Evolutionary conservation across 140 eudicot genomes (phyloP).

Genomic region (Flaveria floridana): DNA sequence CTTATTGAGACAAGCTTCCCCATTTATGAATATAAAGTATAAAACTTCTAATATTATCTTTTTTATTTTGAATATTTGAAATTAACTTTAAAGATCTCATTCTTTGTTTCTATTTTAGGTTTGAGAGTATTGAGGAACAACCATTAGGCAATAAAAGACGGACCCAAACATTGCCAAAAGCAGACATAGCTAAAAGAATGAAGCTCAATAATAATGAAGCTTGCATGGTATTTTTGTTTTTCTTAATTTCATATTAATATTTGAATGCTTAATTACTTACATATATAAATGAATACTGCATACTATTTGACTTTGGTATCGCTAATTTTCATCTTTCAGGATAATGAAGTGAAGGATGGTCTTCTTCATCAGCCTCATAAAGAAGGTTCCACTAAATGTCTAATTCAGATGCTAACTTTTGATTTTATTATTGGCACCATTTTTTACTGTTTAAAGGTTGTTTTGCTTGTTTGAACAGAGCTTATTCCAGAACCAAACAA

Average conservation of each 20-base stretch:
- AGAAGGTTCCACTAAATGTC: constrained; percentile 41
- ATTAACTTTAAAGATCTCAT: constrained; percentile 17
- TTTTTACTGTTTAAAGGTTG: constrained; percentile 16
- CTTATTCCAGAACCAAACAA: constrained; percentile 19
- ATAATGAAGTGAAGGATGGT: constrained; percentile 32
- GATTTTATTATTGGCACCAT: constrained; percentile 4
- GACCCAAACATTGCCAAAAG: constrained; percentile 43
- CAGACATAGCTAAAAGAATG: constrained; percentile 59
- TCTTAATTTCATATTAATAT: background rate
- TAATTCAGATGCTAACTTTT: background rate
- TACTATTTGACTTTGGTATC: background rate
- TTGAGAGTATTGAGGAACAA: constrained; percentile 53
- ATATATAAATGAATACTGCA: constrained; percentile 15
- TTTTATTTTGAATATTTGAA: background rate
- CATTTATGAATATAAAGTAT: constrained; percentile 76
- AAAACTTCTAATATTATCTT: background rate
- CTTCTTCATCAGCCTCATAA: constrained; percentile 27
- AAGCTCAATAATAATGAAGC: constrained; percentile 42
- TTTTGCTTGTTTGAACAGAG: constrained; percentile 33
- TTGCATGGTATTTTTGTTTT: constrained; percentile 36
- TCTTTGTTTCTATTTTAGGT: constrained; percentile 42
- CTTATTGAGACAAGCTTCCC: constrained; percentile 80
- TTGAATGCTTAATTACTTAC: constrained; percentile 13
- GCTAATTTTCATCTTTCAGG: constrained; percentile 41
- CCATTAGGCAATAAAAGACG: constrained; percentile 58